Evolutionary conservation across 1,139 yeast genomes (phyloP).

Genomic region (Ogataea hybrid): DNA sequence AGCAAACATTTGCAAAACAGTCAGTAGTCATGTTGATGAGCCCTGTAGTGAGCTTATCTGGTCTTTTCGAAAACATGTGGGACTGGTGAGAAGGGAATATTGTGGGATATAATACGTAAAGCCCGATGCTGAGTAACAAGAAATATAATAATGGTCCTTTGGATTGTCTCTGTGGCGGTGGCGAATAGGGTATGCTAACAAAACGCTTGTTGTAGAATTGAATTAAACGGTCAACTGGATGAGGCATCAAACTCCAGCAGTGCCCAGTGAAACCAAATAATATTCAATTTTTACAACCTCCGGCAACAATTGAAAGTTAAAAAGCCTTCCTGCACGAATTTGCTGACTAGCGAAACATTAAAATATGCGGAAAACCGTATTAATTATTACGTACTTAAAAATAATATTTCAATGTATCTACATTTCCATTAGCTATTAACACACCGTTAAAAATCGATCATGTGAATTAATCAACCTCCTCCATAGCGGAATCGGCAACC

Average conservation of each 20-base stretch:
- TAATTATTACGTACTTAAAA: not conserved
- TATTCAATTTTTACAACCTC: not conserved
- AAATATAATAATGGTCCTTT: not conserved
- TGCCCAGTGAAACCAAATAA: not conserved
- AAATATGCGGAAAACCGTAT: not conserved
- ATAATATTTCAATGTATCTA: not conserved
- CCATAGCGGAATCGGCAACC: slow-evolving; percentile 92
- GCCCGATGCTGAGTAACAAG: slow-evolving; percentile 4
- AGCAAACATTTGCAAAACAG: slow-evolving; percentile 89
- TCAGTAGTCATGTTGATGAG: slow-evolving; percentile 79
- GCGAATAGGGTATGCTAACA: not conserved
- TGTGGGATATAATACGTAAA: slow-evolving; percentile 20
- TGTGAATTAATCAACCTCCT: slow-evolving; percentile 84
- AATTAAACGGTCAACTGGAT: slow-evolving; percentile 5
- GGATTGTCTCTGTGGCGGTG: not conserved
- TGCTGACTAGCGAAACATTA: not conserved
- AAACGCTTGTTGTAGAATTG: not conserved
- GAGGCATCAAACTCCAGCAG: slow-evolving; percentile 1
- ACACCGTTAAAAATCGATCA: slow-evolving; percentile 1
- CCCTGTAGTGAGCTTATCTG: slow-evolving; percentile 81
- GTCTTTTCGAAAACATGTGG: slow-evolving; percentile 42
- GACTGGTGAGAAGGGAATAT: slow-evolving; percentile 12
- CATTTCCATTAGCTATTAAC: slow-evolving; percentile 2
- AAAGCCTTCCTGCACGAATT: not conserved
- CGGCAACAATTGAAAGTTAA: not conserved